Base-by-base conservation (phyloP, 2,329 filamentous ascomycete genomes). In the Rhinocladiella similis region DNA sequence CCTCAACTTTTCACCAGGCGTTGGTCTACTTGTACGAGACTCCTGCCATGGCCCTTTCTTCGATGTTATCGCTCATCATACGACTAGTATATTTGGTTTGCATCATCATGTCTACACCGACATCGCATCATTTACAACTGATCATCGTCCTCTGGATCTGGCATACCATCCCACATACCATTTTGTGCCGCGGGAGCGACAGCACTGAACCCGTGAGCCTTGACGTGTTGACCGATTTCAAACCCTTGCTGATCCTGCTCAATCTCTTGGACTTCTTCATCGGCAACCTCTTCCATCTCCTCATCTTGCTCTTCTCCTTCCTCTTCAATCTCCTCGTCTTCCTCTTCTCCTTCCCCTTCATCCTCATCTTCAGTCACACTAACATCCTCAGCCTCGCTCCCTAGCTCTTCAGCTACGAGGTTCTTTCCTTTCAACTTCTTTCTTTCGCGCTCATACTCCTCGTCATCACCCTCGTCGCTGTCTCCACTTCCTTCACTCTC, bases 401-500 rank as follows among this genome's bases (percentile, higher is more conserved):
- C 75, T 43, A 76, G 67, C 57, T 77, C 74, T n/a, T 73, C 69
- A 22, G 68, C 66, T 14, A 77, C 65, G 36, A 76, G 63, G 59
- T 76, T 65, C 54, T 66, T 63, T 27, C 66, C 70, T 45, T 69
- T 69, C 13, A 64, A 25, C 67, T 38, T 68, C 66, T 22, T 66
- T 63, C 2, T 64, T 65, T 5, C 66, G 16, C 66, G 65, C 1
- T 65, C 65, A 18, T 66, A 51, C 7, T 65, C 68, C 0, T 66
- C 65, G 20, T 69, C 67, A 2, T 72, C 69, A 9, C 68, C 66
- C 1, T 75, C 29, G 29, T 33, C 75, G 59, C 70, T 74, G 54
- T 70, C 75, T 12, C 74, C 77, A 63, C 76, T 78, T 7, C 76
- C 76, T 36, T 77, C 77, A 57, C 73, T 79, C 35, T 77, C 73